Base-by-base conservation (phyloP, 2,329 filamentous ascomycete genomes). In the Claviceps sp. region DNA sequence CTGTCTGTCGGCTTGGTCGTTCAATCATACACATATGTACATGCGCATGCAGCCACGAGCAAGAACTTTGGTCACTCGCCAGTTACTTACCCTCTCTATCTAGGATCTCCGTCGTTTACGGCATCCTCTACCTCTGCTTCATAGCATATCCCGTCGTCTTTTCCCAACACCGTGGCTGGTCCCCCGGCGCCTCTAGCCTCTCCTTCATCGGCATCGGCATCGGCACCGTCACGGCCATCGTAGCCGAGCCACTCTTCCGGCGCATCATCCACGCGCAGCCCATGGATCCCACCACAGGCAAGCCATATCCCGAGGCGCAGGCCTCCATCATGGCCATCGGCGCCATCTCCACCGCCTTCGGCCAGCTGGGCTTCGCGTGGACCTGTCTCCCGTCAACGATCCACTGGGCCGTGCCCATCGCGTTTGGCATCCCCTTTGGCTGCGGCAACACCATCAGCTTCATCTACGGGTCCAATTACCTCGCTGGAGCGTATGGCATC, bases 81-180 rank as follows among this genome's bases (percentile, higher is more conserved):
- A n/a, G 5, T n/a, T 17, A 6, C 45, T 37, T 13, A 20, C 7
- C 8, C 4, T n/a, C 44, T n/a, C 5, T 9, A 29, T 37, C 34
- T 44, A 85, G 82, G 70, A 85, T 90, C 63, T 91, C 86, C 0
- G 71, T 95, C 40, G 80, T 95, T 38, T 95, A 95, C 64, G 86
- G 82, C 17, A 88, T 95, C 42, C 73, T 96, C 1, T 93, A 93
- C 61, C 80, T 95, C 36, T 94, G 88, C 67, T 95, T 95, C 69
- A 84, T 94, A 16, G 88, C 87, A 13, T 94, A 94, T 64, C 89
- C 89, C 0, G 85, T 94, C 53, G 85, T 95, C 53, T 95, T 93
- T 67, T 73, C 75, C 11, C 72, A 84, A 42, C 64, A 77, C 53
- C 84, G 90, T 17, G 87, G 87, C 54, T 96, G 89, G 90, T 75